Conservation (phyloP, 306 rosid species). For the Pterocarpus macrocarpus region DNA sequence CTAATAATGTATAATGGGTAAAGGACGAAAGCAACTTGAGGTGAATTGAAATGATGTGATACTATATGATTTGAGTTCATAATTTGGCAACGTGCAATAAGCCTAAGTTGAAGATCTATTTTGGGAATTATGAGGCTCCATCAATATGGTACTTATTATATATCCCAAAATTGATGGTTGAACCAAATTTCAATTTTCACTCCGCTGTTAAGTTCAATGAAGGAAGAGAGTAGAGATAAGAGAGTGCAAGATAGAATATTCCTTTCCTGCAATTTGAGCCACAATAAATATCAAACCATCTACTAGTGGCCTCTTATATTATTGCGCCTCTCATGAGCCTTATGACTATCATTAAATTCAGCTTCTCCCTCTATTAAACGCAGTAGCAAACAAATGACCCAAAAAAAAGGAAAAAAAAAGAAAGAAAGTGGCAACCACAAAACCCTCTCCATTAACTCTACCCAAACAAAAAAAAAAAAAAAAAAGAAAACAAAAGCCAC, state of each 20-base stretch:
- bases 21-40: conserved; percentile 43
- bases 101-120: conserved; percentile 24
- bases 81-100: conserved; percentile 35
- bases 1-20: conserved; percentile 4
- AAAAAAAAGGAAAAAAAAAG: not conserved
- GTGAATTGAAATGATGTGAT: conserved; percentile 44
- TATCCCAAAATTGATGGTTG: conserved; percentile 37
- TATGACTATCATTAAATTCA: conserved; percentile 49
- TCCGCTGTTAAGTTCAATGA: not conserved
- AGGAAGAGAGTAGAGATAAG: not conserved
- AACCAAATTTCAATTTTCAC: conserved; percentile 7
- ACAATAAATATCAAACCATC: not conserved
- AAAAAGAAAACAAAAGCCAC: conserved; percentile 23
- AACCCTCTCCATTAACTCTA: not conserved
- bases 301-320: conserved; percentile 30
- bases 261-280: conserved; percentile 28
- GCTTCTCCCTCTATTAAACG: conserved; percentile 7
- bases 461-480: not conserved
- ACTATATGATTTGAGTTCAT: conserved; percentile 28
- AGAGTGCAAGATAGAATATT: conserved; percentile 35
- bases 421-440: not conserved
- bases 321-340: conserved; percentile 46
- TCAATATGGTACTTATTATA: conserved; percentile 29
- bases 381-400: not conserved
- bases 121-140: conserved; percentile 32